A percentile compares a stretch with the other conserved stretches of the same genome.
phyloP scores from a whole-genome alignment of 345 rosid species.

The Cardiospermum halicacabum region DNA sequence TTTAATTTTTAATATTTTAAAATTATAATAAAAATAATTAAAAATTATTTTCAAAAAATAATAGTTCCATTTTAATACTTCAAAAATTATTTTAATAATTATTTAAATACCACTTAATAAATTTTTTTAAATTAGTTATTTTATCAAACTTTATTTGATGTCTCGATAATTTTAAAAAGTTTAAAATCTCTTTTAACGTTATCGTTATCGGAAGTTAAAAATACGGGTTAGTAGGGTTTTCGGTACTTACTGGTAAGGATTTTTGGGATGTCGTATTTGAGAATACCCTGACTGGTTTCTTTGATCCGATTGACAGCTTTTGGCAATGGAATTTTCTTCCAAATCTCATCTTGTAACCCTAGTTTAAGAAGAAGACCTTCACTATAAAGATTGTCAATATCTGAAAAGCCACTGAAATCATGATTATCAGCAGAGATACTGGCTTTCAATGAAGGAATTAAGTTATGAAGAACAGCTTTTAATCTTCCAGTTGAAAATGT shows the following conservation, averaged over 20 bases:
- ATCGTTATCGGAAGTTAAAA: too few species aligned
- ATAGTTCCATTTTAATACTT: too few species aligned
- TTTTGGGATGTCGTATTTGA: slow-evolving; percentile 84
- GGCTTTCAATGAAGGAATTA: slow-evolving; percentile 76
- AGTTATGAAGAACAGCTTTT: slow-evolving; percentile 71
- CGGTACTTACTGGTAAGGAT: slow-evolving; percentile 69
- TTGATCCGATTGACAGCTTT: slow-evolving; percentile 48
- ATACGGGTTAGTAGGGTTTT: too few species aligned
- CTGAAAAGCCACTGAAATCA: slow-evolving; percentile 60
- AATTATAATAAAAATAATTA: too few species aligned
- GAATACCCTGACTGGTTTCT: slow-evolving; percentile 75
- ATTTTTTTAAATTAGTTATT: too few species aligned
- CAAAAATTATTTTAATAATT: too few species aligned
- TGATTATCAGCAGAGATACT: slow-evolving; percentile 64
- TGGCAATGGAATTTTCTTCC: slow-evolving; percentile 72
- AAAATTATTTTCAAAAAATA: too few species aligned
- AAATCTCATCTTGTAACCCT: slow-evolving; percentile 68
- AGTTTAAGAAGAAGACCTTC: slow-evolving; percentile 87
- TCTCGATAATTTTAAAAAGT: too few species aligned
- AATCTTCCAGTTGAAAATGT: slow-evolving; percentile 76
- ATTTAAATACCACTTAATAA: too few species aligned
- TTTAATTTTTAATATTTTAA: too few species aligned
- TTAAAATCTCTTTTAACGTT: too few species aligned
- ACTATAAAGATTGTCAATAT: slow-evolving; percentile 77
- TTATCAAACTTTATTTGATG: too few species aligned